A percentile compares a stretch with the other conserved stretches of the same genome.
These are phyloP conservation scores for Tardiomyces blankii DNA, from an alignment of 1,139 yeast species.

Conservation along the genomic window DNA sequence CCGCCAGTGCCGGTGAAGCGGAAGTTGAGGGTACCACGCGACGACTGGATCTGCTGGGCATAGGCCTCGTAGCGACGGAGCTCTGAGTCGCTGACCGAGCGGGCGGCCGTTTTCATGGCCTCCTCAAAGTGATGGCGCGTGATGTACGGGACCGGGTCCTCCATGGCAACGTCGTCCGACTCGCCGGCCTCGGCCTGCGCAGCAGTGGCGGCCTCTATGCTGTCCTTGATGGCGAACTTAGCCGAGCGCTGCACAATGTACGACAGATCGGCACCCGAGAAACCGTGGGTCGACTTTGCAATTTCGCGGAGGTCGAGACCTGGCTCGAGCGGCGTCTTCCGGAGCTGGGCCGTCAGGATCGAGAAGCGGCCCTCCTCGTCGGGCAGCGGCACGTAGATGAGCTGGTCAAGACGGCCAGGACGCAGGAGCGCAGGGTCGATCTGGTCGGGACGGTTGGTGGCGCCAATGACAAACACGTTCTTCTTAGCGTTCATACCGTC, in stretches of 20 bases:
- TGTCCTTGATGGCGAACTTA: slow-evolving; percentile 95
- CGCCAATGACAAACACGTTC: slow-evolving; percentile 97
- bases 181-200: slow-evolving; percentile 36
- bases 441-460: slow-evolving; percentile 98
- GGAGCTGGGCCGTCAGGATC: slow-evolving; percentile 87
- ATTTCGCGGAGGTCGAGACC: slow-evolving; percentile 81
- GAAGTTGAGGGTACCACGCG: slow-evolving; percentile 67
- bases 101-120: slow-evolving; percentile 98
- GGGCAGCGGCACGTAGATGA: slow-evolving; percentile 96
- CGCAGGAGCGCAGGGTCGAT: slow-evolving; percentile 97
- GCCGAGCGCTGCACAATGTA: slow-evolving; percentile 98
- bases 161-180: slow-evolving; percentile 51
- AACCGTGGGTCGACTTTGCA: slow-evolving; percentile 89
- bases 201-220: slow-evolving; percentile 66
- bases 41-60: slow-evolving; percentile 91
- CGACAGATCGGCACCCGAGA: slow-evolving; percentile 97
- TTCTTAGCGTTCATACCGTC: slow-evolving; percentile 99
- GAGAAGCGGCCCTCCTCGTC: slow-evolving; percentile 91
- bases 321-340: slow-evolving; percentile 98
- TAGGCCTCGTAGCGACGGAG: slow-evolving; percentile 98
- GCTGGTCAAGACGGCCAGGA: slow-evolving; percentile 98
- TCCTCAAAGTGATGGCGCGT: slow-evolving; percentile 92
- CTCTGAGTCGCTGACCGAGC: slow-evolving; percentile 95
- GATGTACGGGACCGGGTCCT: slow-evolving; percentile 90
- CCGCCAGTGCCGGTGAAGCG: slow-evolving; percentile 25